Conservation (phyloP, 306 rosid species). For the Dryas alaskensis region DNA sequence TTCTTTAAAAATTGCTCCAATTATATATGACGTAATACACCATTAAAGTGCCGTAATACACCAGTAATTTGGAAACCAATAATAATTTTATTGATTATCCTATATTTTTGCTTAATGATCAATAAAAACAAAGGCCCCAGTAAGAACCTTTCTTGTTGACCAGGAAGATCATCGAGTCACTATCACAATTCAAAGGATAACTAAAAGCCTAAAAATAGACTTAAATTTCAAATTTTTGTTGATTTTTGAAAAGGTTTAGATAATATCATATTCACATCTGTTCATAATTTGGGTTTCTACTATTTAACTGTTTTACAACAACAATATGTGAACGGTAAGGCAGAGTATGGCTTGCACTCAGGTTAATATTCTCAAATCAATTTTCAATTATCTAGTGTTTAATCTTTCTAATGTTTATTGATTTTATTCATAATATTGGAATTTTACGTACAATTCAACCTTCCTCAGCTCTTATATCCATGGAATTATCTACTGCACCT, state of each 20-base stretch:
- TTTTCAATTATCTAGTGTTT: slow-evolving; percentile 2
- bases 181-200: slow-evolving; percentile 62
- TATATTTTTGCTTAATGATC: slow-evolving; percentile 29
- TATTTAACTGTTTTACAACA: slow-evolving; percentile 45
- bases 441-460: slow-evolving; percentile 66
- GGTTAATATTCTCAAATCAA: slow-evolving; percentile 42
- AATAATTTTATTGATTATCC: slow-evolving; percentile 18
- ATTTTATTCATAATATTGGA: slow-evolving; percentile 18
- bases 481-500: slow-evolving; percentile 63
- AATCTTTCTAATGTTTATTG: slow-evolving; percentile 9
- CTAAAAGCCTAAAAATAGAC: slow-evolving; percentile 19
- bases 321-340: slow-evolving; percentile 58
- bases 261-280: slow-evolving; percentile 15
- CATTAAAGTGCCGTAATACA: too few species aligned
- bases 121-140: slow-evolving; percentile 38
- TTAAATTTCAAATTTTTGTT: slow-evolving; percentile 12
- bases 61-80: not conserved
- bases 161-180: slow-evolving; percentile 54
- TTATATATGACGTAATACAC: too few species aligned
- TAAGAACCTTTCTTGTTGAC: slow-evolving; percentile 34
- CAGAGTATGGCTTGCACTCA: slow-evolving; percentile 54
- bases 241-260: slow-evolving; percentile 13
- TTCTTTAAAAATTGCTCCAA: too few species aligned
- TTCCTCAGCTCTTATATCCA: slow-evolving; percentile 63
- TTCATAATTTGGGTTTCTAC: slow-evolving; percentile 18